Evolutionary conservation across 2,329 filamentous ascomycete species (phyloP), one percentile per base, ranked within the genome.

Genomic region (Fusarium cyanostomum): DNA sequence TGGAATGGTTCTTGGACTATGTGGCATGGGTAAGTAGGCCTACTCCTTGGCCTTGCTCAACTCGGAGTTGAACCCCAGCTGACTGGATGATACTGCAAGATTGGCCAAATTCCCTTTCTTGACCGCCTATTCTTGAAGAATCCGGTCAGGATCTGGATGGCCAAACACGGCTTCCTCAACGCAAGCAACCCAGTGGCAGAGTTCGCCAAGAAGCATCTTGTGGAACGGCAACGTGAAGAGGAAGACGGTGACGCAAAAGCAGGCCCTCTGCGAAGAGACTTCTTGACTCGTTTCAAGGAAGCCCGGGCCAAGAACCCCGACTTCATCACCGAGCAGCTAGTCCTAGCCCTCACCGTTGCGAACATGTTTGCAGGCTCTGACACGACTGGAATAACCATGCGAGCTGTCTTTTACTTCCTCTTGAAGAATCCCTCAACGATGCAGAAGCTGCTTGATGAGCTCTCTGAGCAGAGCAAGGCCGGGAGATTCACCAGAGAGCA

Each of bases 311-410:
- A 86, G 35, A 84, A 88, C 42, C 88, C 88, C 0, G 84, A 87
- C 3, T 89, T 92, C 76, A 91, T 92, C 85, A 86, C 81, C 27
- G 86, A 91, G 69, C 81, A 80, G 8, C 81, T 89, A 12, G 88
- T 92, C n/a, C 84, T 89, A 62, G 55, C 42, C n/a, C 26, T 58
- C 75, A 88, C 87, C 45, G 84, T 88, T 21, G 86, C 81, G 59
- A 91, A 91, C 87, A 83, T 83, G 8, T 86, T 90, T 67, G 91
- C 91, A 2, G 90, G 91, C 4, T 89, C 86, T 10, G 91, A 94
- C 75, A 94, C 91, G 3, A 94, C 91, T 0, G 90, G 89, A 38
- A 93, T 93, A 72, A 87, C 84, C 13, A 80, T 93, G 0, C 84
- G 84, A 8, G 82, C 87, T 15, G 84, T 92, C 1, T 91, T 94